Evolutionary conservation across 176 grass and related monocot genomes (phyloP), one percentile per base, ranked within the genome.

Genomic region (Miscanthus lutarioriparius): DNA sequence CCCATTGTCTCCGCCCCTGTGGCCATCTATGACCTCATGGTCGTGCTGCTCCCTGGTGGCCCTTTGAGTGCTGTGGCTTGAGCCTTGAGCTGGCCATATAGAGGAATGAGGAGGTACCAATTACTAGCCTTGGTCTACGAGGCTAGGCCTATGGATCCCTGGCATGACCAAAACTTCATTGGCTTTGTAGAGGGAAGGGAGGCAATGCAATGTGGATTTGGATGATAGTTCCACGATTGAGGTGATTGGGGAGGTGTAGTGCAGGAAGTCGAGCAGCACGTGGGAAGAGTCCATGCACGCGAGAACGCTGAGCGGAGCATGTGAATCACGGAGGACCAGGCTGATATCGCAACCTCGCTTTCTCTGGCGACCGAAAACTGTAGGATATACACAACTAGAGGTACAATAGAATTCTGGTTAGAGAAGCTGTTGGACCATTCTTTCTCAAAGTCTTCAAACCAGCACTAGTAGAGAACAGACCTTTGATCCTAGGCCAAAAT

Each of bases 1-100:
- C 33, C 33, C 33, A 3, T 35, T 35, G 33, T 35, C 33, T 35
- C 3, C 3, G 33, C 33, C 33, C 33, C 33, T 35, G 3, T 95
- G 89, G 86, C 92, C 22, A 20, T 98, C 72, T 98, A 98, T 84
- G 96, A 98, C 85, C 76, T 98, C 32, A 92, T 89, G 0, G 96
- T 92, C 62, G 96, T 98, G 68, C 78, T 98, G 75, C 78, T 98
- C 33, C 95, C 95, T 2, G 85, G 87, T 68, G 92, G 95, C 20
- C 96, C 96, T 27, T 35, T 98, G 6, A 93, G 92, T 95, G 27
- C 87, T 98, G 8, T 4, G 4, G 3, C 91, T 98, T 13, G 87
- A 95, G 33, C 33, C 33, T 35, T 35, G 33, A 35, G 74, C 80
- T 98, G 33, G 91, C 96, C 49, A 90, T 93, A 53, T 85, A 94